These are phyloP conservation scores for Chlamydomonas sphaeroides DNA, from an alignment of 139 green algal genomes.

Conservation along the genomic window DNA sequence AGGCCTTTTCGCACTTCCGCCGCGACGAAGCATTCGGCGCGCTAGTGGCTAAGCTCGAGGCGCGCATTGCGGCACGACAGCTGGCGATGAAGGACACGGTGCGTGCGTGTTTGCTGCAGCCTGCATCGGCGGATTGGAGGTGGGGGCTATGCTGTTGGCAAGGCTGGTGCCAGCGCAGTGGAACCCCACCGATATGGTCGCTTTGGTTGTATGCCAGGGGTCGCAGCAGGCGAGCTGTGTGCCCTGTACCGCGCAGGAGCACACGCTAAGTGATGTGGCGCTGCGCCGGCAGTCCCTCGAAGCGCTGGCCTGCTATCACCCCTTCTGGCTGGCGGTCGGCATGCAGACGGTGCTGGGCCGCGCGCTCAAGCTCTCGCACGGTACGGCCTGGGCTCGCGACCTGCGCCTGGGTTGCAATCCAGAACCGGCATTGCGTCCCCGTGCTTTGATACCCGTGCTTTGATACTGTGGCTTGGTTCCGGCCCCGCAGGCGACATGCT, in stretches of 20 bases:
- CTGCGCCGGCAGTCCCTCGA: slow-evolving; percentile 53
- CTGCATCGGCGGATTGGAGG: too few relatives aligned
- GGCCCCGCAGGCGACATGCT: slow-evolving; percentile 1
- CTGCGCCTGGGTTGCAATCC: too few relatives aligned
- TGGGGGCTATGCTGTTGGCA: too few relatives aligned
- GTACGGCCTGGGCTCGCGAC: too few relatives aligned
- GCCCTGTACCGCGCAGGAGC: not conserved
- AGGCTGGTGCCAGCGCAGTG: too few relatives aligned
- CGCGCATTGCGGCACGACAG: slow-evolving; percentile 20
- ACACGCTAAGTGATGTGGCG: slow-evolving; percentile 26
- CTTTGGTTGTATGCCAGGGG: too few relatives aligned
- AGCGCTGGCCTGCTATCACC: slow-evolving; percentile 80
- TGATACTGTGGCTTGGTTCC: too few relatives aligned
- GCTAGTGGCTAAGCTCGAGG: slow-evolving; percentile 7
- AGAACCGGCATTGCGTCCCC: too few relatives aligned
- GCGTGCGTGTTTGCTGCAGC: too few relatives aligned
- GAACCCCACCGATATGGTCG: too few relatives aligned
- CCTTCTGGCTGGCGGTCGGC: slow-evolving; percentile 85
- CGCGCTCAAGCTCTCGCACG: slow-evolving; percentile 1
- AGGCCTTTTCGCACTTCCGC: slow-evolving; percentile 21
- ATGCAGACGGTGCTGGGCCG: slow-evolving; percentile 58
- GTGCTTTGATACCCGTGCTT: too few relatives aligned
- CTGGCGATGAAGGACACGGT: slow-evolving; percentile 17
- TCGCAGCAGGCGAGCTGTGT: too few relatives aligned
- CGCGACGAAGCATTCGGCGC: slow-evolving; percentile 19